These are phyloP conservation scores for Anthoceros angustus DNA, from an alignment of 225 moss, liverwort and hornwort genomes.

Conservation along the genomic window DNA sequence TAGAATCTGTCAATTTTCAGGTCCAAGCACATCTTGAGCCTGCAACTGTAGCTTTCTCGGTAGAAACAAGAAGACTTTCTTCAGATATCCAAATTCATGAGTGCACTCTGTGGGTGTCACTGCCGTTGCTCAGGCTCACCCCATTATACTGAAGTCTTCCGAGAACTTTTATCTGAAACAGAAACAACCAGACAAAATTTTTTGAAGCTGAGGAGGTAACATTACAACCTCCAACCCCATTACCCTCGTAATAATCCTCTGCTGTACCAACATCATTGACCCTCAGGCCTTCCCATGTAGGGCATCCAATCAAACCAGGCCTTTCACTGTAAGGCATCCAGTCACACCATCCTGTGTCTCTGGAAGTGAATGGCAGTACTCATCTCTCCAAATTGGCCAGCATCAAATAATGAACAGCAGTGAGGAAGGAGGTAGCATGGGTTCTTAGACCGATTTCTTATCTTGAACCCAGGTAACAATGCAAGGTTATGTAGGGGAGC, in stretches of 20 bases:
- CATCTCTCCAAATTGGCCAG: background rate
- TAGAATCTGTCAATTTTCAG: background rate
- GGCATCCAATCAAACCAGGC: too few species aligned
- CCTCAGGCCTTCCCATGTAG: too few species aligned
- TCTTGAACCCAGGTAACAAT: background rate
- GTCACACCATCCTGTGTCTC: too few species aligned
- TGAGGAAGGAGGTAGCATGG: background rate
- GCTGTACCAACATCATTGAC: too few species aligned
- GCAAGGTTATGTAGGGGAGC: background rate
- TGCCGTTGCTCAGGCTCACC: background rate
- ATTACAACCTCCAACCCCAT: background rate
- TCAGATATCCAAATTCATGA: too few species aligned
- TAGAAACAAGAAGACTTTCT: too few species aligned
- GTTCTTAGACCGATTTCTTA: background rate
- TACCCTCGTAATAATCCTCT: too few species aligned
- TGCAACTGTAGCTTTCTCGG: background rate
- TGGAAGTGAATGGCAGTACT: too few species aligned
- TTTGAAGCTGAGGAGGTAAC: background rate
- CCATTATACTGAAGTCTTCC: background rate
- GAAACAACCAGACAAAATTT: slow-evolving; percentile 3
- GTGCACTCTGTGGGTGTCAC: slow-evolving; percentile 2
- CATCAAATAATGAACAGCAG: background rate
- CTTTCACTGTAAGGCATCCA: too few species aligned
- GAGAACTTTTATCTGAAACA: slow-evolving; percentile 1
- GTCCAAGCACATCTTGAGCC: background rate